Evolutionary conservation across 2,329 filamentous ascomycete species (phyloP).

Genomic region (Clarireedia hainanense): DNA sequence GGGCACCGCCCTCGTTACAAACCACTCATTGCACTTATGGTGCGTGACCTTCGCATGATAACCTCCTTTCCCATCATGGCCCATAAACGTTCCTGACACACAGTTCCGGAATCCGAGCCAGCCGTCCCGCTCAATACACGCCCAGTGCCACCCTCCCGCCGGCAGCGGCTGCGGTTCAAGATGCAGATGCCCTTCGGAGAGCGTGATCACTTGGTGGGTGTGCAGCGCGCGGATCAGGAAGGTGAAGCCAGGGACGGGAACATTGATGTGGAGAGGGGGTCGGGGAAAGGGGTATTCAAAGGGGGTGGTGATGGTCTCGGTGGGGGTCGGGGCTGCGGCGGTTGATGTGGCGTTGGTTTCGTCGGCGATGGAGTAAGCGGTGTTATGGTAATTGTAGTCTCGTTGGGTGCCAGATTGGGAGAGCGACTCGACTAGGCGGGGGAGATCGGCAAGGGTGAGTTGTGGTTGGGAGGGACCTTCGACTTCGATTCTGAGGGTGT

Average conservation of each 20-base stretch:
- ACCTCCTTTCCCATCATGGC: neutral
- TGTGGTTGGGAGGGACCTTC: constrained; percentile 1
- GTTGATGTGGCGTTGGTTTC: too few species aligned
- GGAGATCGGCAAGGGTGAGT: constrained; percentile 5
- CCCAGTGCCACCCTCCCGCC: constrained; percentile 1
- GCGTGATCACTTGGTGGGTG: neutral
- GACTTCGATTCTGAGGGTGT: constrained; percentile 5
- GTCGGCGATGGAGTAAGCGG: too few species aligned
- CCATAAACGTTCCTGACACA: constrained; percentile 1
- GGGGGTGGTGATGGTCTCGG: too few species aligned
- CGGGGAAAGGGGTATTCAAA: too few species aligned
- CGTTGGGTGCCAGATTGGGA: neutral
- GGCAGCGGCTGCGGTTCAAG: neutral
- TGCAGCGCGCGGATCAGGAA: neutral
- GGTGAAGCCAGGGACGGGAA: neutral
- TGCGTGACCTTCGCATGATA: neutral
- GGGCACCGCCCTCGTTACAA: neutral
- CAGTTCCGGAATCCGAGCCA: constrained; percentile 6
- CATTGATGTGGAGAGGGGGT: neutral
- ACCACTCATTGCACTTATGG: neutral
- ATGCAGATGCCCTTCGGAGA: neutral
- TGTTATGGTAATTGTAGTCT: too few species aligned
- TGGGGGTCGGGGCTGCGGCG: too few species aligned
- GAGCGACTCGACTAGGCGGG: neutral
- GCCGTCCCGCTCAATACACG: neutral